These are phyloP conservation scores for Cytospora schulzeri DNA, from an alignment of 2,329 filamentous ascomycete genomes.

Conservation along the genomic window DNA sequence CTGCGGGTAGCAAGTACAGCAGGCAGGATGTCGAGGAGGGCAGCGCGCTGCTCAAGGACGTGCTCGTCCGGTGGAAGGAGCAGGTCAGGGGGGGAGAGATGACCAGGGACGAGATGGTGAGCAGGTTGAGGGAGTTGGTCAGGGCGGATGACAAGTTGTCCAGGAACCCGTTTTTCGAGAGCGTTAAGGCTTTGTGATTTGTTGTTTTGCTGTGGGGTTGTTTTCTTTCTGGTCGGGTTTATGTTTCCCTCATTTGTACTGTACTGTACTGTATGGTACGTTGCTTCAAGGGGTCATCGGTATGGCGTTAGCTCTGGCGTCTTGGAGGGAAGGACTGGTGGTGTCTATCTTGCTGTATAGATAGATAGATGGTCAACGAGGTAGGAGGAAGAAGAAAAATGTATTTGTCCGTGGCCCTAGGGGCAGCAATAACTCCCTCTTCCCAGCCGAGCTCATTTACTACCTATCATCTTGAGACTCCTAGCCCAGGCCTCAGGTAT, in stretches of 20 bases:
- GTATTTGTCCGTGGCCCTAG: neutral
- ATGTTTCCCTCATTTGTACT: neutral
- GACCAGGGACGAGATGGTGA: constrained; percentile 75
- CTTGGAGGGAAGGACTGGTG: neutral
- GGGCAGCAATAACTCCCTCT: neutral
- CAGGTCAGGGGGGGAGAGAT: constrained; percentile 64
- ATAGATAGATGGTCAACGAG: neutral
- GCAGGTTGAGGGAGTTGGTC: constrained; percentile 78
- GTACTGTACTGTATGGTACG: neutral
- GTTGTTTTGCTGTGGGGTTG: neutral
- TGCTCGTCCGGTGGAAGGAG: constrained; percentile 84
- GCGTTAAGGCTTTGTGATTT: constrained; percentile 55
- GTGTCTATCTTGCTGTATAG: neutral
- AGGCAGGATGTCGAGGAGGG: constrained; percentile 90
- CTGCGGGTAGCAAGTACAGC: constrained; percentile 59
- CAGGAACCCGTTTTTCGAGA: constrained; percentile 71
- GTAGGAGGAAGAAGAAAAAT: neutral
- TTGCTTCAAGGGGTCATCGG: neutral
- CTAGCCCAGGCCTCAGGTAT: neutral
- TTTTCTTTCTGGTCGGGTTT: too few species aligned
- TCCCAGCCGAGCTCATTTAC: neutral
- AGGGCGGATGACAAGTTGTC: constrained; percentile 66
- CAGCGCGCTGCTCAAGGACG: constrained; percentile 78
- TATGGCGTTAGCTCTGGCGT: neutral
- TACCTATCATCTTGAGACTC: neutral